phyloP scores from a whole-genome alignment of 768 basidiomycete genomes.

The Tephrocybe sp. region DNA sequence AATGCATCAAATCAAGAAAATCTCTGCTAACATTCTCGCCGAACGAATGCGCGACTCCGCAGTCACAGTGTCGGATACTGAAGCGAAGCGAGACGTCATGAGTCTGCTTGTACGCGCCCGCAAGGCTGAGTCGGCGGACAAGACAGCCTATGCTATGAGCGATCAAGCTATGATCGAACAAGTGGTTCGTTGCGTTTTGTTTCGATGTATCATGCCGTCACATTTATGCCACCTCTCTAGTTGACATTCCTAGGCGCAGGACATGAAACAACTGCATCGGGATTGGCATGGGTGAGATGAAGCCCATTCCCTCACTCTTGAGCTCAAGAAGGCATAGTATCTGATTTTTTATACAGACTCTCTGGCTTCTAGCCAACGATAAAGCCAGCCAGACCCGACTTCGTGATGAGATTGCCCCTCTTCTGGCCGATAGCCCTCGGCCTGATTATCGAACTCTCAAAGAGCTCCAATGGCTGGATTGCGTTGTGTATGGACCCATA shows the following conservation, averaged over 20 bases:
- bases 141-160: conserved; percentile 39
- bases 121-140: conserved; percentile 34
- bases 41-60: conserved; percentile 39
- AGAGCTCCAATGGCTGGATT: conserved; percentile 38
- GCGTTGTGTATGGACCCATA: conserved; percentile 36
- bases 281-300: conserved; percentile 44
- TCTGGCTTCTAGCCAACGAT: conserved; percentile 55
- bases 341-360: conserved; percentile 31
- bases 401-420: conserved; percentile 49
- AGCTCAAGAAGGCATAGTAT: neutral
- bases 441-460: conserved; percentile 43
- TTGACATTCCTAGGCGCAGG: conserved; percentile 50
- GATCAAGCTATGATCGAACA: conserved; percentile 53
- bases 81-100: conserved; percentile 52
- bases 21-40: conserved; percentile 39
- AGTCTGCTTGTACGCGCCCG: conserved; percentile 46
- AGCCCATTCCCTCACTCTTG: neutral
- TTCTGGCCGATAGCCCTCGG: conserved; percentile 32
- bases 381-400: conserved; percentile 48
- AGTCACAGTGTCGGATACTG: conserved; percentile 32
- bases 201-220: neutral
- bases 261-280: conserved; percentile 47
- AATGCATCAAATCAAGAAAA: conserved; percentile 41
- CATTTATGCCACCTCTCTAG: conserved; percentile 17
- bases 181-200: conserved; percentile 33